Conservation (phyloP, 352 stramenopile species). For the Globisporangium polare region DNA sequence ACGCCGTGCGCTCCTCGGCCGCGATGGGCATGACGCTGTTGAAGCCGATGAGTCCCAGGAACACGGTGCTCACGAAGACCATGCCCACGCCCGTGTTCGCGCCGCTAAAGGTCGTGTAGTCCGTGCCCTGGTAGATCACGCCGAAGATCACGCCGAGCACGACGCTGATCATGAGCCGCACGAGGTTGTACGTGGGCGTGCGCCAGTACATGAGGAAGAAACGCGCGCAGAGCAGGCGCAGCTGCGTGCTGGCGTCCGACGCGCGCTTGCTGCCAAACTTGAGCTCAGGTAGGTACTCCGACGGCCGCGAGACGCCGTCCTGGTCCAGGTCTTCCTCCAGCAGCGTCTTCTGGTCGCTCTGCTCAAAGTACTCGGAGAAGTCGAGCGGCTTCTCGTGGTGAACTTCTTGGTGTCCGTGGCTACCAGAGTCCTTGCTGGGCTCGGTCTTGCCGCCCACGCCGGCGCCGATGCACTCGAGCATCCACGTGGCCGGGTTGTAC, state of each 20-base stretch:
- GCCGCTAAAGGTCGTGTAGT: slow-evolving; percentile 44
- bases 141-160: slow-evolving; percentile 73
- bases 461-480: slow-evolving; percentile 23
- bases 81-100: slow-evolving; percentile 55
- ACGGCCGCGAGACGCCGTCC: slow-evolving; percentile 35
- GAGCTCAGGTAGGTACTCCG: slow-evolving; percentile 25
- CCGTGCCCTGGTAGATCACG: slow-evolving; percentile 59
- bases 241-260: slow-evolving; percentile 20
- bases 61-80: slow-evolving; percentile 82
- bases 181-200: slow-evolving; percentile 83
- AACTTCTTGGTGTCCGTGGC: not conserved
- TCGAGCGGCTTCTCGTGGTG: slow-evolving; percentile 17
- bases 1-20: slow-evolving; percentile 83
- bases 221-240: slow-evolving; percentile 45
- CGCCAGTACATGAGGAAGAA: slow-evolving; percentile 84
- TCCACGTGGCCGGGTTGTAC: slow-evolving; percentile 33
- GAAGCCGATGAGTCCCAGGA: slow-evolving; percentile 77
- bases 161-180: slow-evolving; percentile 62
- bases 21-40: slow-evolving; percentile 78
- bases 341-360: slow-evolving; percentile 27
- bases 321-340: slow-evolving; percentile 42
- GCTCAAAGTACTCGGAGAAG: slow-evolving; percentile 37
- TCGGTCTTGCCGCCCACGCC: slow-evolving; percentile 28
- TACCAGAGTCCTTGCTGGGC: slow-evolving; percentile 1
- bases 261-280: slow-evolving; percentile 40